Evolutionary conservation across 805 yeast species (phyloP).

Genomic region (Torulaspora quercuum): DNA sequence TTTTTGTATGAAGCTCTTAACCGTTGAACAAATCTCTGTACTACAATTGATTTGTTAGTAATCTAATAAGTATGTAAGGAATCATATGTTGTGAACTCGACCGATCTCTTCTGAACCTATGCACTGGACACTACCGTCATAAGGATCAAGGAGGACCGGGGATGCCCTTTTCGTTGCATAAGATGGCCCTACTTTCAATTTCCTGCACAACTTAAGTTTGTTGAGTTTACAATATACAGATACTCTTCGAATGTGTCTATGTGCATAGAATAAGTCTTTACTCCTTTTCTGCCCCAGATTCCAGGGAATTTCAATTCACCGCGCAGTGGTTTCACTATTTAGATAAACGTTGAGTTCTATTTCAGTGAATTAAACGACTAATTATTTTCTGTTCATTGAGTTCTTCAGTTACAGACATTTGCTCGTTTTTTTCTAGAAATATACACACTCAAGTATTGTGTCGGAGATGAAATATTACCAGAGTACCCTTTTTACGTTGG

Average conservation of each 20-base stretch:
- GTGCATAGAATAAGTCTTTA: constrained; percentile 34
- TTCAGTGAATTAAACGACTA: neutral
- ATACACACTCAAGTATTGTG: no score
- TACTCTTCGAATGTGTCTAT: constrained; percentile 37
- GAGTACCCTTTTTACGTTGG: constrained; percentile 3
- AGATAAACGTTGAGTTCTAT: neutral
- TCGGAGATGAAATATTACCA: no score
- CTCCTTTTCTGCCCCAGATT: constrained; percentile 11
- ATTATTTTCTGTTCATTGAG: constrained; percentile 1
- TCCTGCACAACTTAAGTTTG: constrained; percentile 37
- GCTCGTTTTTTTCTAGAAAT: no score
- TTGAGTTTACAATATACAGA: constrained; percentile 20
- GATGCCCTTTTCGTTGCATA: no score
- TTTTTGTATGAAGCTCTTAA: no score
- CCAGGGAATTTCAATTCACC: constrained; percentile 10
- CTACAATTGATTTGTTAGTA: no score
- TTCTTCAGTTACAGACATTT: constrained; percentile 8
- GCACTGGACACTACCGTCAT: no score
- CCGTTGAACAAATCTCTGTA: no score
- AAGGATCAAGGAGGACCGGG: no score
- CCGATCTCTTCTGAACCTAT: no score
- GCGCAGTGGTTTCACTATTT: constrained; percentile 2
- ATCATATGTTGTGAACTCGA: no score
- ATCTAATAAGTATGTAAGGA: no score
- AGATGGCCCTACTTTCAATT: constrained; percentile 1